Evolutionary conservation across 257 asterid genomes (phyloP), one percentile per base, ranked within the genome.

Genomic region (Linaria vulgaris): DNA sequence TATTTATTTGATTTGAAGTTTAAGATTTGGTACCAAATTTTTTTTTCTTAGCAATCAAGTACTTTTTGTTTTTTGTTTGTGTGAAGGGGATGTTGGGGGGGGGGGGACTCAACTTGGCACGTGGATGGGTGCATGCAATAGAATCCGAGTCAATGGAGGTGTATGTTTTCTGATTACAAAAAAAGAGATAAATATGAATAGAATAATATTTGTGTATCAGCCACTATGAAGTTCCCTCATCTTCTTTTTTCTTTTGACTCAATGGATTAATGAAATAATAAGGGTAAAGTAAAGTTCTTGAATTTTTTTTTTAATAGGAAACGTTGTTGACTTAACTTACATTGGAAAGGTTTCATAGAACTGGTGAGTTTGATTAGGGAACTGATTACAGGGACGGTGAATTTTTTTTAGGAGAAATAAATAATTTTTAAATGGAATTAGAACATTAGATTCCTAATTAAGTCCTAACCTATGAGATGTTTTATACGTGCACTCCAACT

Each of bases 71-170:
- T 66, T 27, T 53, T 56, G 63, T 38, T 59, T n/a, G 56, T 25
- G 64, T 27, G 64, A 0, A 67, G 12, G 58, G 9, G 43, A 45
- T 66, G 46, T 66, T 12, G 49, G 6, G 69, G 15, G 58, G 12
- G 43, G 37, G 69, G 46, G 69, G 9, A 43, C 10, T 51, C 25
- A n/a, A 41, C 51, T 17, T 55, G 59, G 76, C 80, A 61, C 79
- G 80, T 70, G 73, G 73, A 75, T 34, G 24, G 70, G 67, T 65
- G 70, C 76, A 75, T 66, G 79, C 72, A 60, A 34, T 27, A 27
- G 57, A 64, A 74, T 64, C 15, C 52, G 61, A 73, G 74, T 61
- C 67, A 73, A 55, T 61, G 51, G 48, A 61, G 57, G 57, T 53
- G 59, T 4, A n/a, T 57, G 6, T 57, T 34, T 16, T 57, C 20